Evolutionary conservation across 352 stramenopile species (phyloP).

Genomic region (Pilasporangium apinafurcum): DNA sequence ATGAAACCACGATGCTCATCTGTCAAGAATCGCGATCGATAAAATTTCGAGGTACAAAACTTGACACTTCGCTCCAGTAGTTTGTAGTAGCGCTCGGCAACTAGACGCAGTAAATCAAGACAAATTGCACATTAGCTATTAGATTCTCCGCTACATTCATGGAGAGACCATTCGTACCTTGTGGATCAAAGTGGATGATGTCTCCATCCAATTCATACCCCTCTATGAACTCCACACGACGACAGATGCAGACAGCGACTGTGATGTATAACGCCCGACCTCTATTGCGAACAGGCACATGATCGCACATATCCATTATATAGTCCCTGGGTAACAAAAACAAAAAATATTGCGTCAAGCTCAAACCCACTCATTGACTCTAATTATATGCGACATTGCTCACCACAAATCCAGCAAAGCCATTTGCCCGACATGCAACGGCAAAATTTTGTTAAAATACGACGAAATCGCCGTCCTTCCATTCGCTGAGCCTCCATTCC

Average conservation of each 20-base stretch:
- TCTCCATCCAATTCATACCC: constrained; percentile 55
- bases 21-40: constrained; percentile 50
- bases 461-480: constrained; percentile 44
- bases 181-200: constrained; percentile 33
- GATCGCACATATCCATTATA: constrained; percentile 78
- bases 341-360: constrained; percentile 1
- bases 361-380: neutral
- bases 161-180: constrained; percentile 11
- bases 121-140: neutral
- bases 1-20: constrained; percentile 74
- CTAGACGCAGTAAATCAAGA: constrained; percentile 12
- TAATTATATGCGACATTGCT: neutral
- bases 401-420: constrained; percentile 73
- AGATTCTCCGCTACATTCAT: neutral
- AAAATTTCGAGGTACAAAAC: constrained; percentile 59
- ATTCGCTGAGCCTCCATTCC: constrained; percentile 20
- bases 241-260: constrained; percentile 59
- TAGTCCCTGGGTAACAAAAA: constrained; percentile 38
- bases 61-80: constrained; percentile 51
- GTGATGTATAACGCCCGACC: constrained; percentile 69
- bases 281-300: constrained; percentile 64
- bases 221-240: constrained; percentile 74
- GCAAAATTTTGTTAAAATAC: constrained; percentile 75
- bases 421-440: constrained; percentile 55
- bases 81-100: constrained; percentile 52